Percentiles rank a stretch among this genome's conserved stretches.
These are phyloP conservation scores for Phytophthora macrochlamydospora DNA, from an alignment of 352 stramenopile genomes.

Conservation along the genomic window DNA sequence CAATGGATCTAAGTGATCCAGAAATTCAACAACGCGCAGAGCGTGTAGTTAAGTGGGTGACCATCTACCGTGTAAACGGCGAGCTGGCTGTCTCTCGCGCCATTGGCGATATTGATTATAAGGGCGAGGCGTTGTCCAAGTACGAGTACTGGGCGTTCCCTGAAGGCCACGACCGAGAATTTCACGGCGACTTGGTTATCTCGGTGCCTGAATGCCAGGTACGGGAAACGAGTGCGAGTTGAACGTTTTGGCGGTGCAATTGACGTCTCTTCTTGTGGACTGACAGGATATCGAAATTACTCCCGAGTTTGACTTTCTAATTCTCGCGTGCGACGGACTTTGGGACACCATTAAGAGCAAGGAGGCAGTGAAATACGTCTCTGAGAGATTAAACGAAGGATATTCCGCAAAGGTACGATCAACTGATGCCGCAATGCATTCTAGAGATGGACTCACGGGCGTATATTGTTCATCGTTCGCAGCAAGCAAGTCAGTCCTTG, in stretches of 20 bases:
- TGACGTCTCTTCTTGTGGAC: no score
- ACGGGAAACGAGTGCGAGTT: background rate
- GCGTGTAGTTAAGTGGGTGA: slow-evolving; percentile 85
- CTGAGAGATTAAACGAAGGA: slow-evolving; percentile 67
- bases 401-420: slow-evolving; percentile 66
- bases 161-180: slow-evolving; percentile 77
- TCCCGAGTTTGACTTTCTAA: slow-evolving; percentile 90
- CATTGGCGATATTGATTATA: slow-evolving; percentile 94
- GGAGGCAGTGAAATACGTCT: slow-evolving; percentile 88
- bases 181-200: slow-evolving; percentile 88
- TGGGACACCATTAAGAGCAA: slow-evolving; percentile 95
- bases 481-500: slow-evolving; percentile 83
- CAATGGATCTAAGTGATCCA: slow-evolving; percentile 89
- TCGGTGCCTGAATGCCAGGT: slow-evolving; percentile 84
- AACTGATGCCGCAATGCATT: background rate
- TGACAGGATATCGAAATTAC: slow-evolving; percentile 88
- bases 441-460: background rate
- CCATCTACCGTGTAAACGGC: slow-evolving; percentile 89
- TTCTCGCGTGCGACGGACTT: slow-evolving; percentile 92
- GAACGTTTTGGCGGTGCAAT: background rate
- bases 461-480: slow-evolving; percentile 7
- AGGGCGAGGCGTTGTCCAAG: slow-evolving; percentile 69
- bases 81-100: slow-evolving; percentile 93
- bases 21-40: slow-evolving; percentile 83
- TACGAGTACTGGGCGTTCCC: slow-evolving; percentile 88